Conservation (phyloP, 2,329 filamentous ascomycete genomes). For the Pezicula carpinea region DNA sequence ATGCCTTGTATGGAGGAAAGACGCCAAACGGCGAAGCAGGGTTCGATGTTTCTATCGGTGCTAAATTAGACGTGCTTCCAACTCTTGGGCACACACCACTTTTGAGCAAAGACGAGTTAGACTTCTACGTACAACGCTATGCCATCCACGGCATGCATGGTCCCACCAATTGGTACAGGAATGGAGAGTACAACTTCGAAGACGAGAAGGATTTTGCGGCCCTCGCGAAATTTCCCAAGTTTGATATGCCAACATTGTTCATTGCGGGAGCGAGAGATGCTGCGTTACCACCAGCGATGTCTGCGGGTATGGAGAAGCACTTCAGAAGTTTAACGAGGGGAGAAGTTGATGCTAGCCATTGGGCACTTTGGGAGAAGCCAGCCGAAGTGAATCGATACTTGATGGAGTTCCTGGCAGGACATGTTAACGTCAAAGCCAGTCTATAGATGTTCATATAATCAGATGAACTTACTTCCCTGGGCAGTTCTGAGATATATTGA, state of each 20-base stretch:
- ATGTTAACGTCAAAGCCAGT: slow-evolving; percentile 6
- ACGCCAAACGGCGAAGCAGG: slow-evolving; percentile 49
- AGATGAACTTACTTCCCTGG: neutral
- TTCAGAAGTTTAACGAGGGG: slow-evolving; percentile 57
- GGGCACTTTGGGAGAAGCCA: slow-evolving; percentile 71
- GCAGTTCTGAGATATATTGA: no score
- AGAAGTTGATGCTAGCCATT: slow-evolving; percentile 71
- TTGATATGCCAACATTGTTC: slow-evolving; percentile 66
- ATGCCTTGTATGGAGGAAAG: slow-evolving; percentile 63
- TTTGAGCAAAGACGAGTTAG: slow-evolving; percentile 63
- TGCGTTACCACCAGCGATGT: slow-evolving; percentile 69
- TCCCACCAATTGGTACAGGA: slow-evolving; percentile 87
- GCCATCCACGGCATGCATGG: slow-evolving; percentile 69
- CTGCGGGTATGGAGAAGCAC: slow-evolving; percentile 62
- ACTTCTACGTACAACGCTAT: slow-evolving; percentile 73
- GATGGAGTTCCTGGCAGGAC: slow-evolving; percentile 28
- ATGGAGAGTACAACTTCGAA: slow-evolving; percentile 64
- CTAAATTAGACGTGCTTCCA: slow-evolving; percentile 59
- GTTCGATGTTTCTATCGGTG: slow-evolving; percentile 57
- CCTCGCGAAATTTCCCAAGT: slow-evolving; percentile 48
- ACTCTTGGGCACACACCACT: slow-evolving; percentile 52
- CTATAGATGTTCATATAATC: neutral
- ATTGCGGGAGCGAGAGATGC: slow-evolving; percentile 67
- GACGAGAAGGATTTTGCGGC: slow-evolving; percentile 64
- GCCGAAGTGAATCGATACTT: slow-evolving; percentile 63